phyloP scores from a whole-genome alignment of 768 basidiomycete species.

The Dioszegia crocea region DNA sequence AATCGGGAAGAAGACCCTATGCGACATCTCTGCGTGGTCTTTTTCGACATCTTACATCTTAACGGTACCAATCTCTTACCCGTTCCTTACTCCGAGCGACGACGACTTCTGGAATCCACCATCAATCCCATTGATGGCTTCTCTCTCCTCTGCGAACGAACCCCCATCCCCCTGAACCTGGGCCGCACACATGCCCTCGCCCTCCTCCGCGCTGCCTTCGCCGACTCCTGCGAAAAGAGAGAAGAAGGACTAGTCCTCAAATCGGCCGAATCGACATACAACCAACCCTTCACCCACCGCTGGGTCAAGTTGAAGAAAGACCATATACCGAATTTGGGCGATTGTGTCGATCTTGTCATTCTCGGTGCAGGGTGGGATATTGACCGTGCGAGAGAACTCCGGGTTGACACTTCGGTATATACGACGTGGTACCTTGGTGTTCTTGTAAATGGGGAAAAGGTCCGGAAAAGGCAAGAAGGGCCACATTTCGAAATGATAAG shows the following conservation, averaged over 20 bases:
- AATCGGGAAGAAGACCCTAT: background rate
- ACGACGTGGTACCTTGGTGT: conserved; percentile 80
- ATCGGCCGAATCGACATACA: conserved; percentile 64
- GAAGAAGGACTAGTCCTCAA: conserved; percentile 66
- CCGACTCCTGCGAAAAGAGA: background rate
- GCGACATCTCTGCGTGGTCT: conserved; percentile 71
- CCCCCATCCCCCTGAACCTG: conserved; percentile 53
- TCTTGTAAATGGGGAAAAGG: conserved; percentile 56
- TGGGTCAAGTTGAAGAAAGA: conserved; percentile 84
- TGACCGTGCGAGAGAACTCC: conserved; percentile 67
- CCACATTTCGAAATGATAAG: conserved; percentile 73
- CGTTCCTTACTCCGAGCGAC: conserved; percentile 60
- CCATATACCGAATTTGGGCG: conserved; percentile 79
- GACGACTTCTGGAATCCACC: conserved; percentile 60
- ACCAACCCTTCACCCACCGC: conserved; percentile 56
- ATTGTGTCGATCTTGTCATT: conserved; percentile 71
- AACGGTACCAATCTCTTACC: conserved; percentile 61
- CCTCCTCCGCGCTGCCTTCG: conserved; percentile 4
- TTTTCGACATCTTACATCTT: conserved; percentile 77
- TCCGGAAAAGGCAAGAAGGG: conserved; percentile 37
- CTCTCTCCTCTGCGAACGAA: conserved; percentile 49
- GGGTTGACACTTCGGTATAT: conserved; percentile 66
- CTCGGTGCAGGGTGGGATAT: conserved; percentile 77
- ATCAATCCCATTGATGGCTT: conserved; percentile 57
- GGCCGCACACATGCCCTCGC: conserved; percentile 16